Percentiles rank a stretch among this genome's conserved stretches.
These are phyloP conservation scores for Gossypium rotundifolium DNA, from an alignment of 345 rosid species.

Conservation along the genomic window DNA sequence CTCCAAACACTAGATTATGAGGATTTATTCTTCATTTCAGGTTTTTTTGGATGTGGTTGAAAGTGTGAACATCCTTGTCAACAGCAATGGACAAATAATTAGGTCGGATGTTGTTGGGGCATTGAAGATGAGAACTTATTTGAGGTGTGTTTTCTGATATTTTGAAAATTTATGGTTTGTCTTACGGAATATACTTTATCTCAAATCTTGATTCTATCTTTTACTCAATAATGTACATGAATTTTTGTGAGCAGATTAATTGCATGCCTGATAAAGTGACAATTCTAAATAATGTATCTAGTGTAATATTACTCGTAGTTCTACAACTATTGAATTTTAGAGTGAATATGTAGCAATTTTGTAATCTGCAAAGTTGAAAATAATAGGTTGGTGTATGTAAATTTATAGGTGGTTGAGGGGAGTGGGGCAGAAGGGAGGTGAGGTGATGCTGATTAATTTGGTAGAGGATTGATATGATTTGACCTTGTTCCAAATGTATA, in stretches of 20 bases:
- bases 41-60: slow-evolving; percentile 95
- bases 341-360: neutral
- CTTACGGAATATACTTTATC: neutral
- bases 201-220: neutral
- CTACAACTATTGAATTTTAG: neutral
- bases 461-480: neutral
- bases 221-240: neutral
- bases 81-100: slow-evolving; percentile 90
- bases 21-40: slow-evolving; percentile 30
- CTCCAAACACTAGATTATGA: slow-evolving; percentile 12
- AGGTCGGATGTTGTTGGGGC: slow-evolving; percentile 98
- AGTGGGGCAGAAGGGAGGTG: neutral
- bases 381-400: neutral
- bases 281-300: slow-evolving; percentile 3
- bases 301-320: neutral
- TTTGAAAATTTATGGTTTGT: neutral
- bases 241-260: neutral
- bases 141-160: slow-evolving; percentile 48
- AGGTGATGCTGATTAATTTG: neutral
- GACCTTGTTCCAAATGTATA: neutral
- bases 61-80: slow-evolving; percentile 90
- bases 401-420: neutral
- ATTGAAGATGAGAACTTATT: slow-evolving; percentile 90
- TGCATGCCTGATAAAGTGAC: neutral
- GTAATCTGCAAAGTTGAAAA: neutral